Base-by-base conservation (phyloP, 768 basidiomycete species). In the Hydnum rufescens region DNA sequence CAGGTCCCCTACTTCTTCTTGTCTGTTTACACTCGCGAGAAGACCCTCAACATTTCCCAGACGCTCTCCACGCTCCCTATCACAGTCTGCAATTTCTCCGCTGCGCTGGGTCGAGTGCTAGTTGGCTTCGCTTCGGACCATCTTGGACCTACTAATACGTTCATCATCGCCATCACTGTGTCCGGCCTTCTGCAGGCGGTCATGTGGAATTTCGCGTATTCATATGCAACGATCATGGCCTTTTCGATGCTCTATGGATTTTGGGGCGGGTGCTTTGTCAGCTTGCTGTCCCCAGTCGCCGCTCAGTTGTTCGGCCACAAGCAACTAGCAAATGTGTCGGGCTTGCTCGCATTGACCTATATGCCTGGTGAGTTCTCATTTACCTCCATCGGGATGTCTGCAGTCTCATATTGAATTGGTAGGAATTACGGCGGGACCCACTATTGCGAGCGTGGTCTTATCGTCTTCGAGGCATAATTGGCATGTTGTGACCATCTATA, bases 91-190 rank as follows among this genome's bases (percentile, higher is more conserved):
- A 63, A 63, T 54, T 55, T 63, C 18, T 51, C 63, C 22, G 62
- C 63, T 16, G 60, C 62, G 1, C 18, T 58, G 5, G 63, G 62
- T 57, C 57, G 69, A 49, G 64, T 66, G 31, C 49, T 60, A 23
- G 64, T 67, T 46, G 70, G 70, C 1, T 62, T 64, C 52, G 42
- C 65, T n/a, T 63, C 66, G 3, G 70, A 71, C 57, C 57, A 59
- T 18, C 55, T 70, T 43, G 70, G 70, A 3, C 63, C 66, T 16
- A 61, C 65, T 39, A 71, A 71, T 58, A 62, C 68, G 42, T 63
- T 70, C 55, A 65, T 67, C 50, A 43, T 64, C n/a, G 58, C 62
- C 32, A 61, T 68, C 56, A 54, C 63, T 47, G 53, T 66, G 31
- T 65, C 65, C 23, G 66, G 66, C 4, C 58, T 66, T 22, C 58